A percentile compares a stretch with the other conserved stretches of the same genome.
These are phyloP conservation scores for Euphrasia arctica DNA, from an alignment of 305 asterid genomes.

Conservation along the genomic window DNA sequence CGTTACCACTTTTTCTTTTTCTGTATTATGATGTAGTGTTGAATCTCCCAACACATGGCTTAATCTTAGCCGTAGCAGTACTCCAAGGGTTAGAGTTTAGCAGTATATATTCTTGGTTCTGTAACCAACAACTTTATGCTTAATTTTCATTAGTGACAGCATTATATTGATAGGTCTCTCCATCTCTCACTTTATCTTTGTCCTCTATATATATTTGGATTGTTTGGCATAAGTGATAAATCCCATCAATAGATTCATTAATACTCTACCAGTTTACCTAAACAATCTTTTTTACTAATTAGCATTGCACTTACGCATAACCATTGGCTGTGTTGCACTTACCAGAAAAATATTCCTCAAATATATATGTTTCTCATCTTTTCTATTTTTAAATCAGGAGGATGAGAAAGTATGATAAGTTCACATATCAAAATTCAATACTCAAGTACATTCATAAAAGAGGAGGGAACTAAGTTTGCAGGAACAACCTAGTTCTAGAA, in stretches of 20 bases:
- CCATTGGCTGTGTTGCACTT: neutral
- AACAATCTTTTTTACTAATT: neutral
- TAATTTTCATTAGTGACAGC: too few relatives aligned
- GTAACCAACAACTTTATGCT: too few relatives aligned
- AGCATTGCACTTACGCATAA: conserved; percentile 8
- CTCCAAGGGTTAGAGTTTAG: too few relatives aligned
- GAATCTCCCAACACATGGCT: too few relatives aligned
- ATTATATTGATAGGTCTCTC: too few relatives aligned
- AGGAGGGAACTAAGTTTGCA: conserved; percentile 6
- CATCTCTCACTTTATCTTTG: too few relatives aligned
- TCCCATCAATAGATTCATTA: neutral
- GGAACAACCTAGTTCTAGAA: conserved; percentile 19
- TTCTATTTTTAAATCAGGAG: conserved; percentile 1
- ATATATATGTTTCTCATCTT: neutral
- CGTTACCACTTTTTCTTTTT: too few relatives aligned
- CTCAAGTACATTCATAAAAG: conserved; percentile 17
- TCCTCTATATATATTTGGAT: too few relatives aligned
- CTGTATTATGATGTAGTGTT: too few relatives aligned
- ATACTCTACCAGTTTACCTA: conserved; percentile 8
- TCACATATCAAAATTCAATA: conserved; percentile 1
- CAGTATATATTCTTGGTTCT: too few relatives aligned
- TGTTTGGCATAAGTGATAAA: too few relatives aligned
- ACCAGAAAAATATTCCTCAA: conserved; percentile 10
- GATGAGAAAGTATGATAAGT: conserved; percentile 16
- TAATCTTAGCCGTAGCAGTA: too few relatives aligned